These are phyloP conservation scores for Trichoderma breve DNA, from an alignment of 2,329 filamentous ascomycete species.

Conservation along the genomic window DNA sequence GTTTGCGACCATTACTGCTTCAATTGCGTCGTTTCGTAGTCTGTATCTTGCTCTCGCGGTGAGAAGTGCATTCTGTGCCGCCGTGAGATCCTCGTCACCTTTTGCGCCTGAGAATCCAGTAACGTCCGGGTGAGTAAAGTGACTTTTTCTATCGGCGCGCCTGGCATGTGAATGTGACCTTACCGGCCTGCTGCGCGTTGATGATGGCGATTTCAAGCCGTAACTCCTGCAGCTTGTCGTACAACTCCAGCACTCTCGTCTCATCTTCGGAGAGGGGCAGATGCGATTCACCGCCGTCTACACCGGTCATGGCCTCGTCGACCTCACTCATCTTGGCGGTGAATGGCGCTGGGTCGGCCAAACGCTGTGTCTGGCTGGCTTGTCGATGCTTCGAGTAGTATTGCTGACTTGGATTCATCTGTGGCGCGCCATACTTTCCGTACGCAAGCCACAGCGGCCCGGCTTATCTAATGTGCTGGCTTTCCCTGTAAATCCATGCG, in stretches of 20 bases:
- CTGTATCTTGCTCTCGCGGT: conserved; percentile 68
- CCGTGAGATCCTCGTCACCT: conserved; percentile 50
- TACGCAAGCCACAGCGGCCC: background rate
- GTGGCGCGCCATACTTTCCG: background rate
- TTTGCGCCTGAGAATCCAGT: conserved; percentile 23
- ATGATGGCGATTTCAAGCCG: conserved; percentile 70
- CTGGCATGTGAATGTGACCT: background rate
- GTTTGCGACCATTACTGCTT: conserved; percentile 67
- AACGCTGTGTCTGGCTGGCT: background rate
- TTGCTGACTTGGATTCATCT: background rate
- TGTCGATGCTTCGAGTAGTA: background rate
- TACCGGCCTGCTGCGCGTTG: conserved; percentile 45
- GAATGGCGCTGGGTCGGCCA: background rate
- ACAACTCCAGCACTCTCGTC: conserved; percentile 63
- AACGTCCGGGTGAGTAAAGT: background rate
- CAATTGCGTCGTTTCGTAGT: conserved; percentile 66
- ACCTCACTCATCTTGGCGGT: conserved; percentile 29
- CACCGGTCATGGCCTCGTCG: conserved; percentile 30
- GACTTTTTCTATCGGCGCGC: background rate
- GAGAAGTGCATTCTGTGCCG: conserved; percentile 64
- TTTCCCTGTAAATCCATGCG: background rate
- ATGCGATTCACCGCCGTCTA: conserved; percentile 35
- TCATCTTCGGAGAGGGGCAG: conserved; percentile 66
- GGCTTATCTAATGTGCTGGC: conserved; percentile 6
- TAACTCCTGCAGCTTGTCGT: conserved; percentile 69